Percentiles rank a stretch among this genome's conserved stretches.
phyloP scores from a whole-genome alignment of 2,329 filamentous ascomycete genomes.

The Simplicillium sp. region DNA sequence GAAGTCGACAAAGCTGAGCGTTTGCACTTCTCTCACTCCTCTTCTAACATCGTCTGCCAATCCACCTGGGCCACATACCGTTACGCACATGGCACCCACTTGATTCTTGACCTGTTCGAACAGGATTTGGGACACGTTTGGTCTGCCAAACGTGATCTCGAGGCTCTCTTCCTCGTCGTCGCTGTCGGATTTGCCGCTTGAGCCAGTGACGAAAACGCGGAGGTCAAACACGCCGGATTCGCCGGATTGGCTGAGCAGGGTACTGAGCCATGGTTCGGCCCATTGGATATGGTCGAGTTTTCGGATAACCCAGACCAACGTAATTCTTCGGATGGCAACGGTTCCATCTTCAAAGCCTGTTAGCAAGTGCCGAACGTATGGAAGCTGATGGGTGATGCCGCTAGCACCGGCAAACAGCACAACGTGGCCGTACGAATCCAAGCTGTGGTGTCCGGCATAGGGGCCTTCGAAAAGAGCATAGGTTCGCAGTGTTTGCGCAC shows the following conservation, averaged over 20 bases:
- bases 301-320: conserved; percentile 73
- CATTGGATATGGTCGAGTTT: conserved; percentile 73
- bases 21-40: conserved; percentile 55
- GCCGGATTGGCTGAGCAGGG: conserved; percentile 26
- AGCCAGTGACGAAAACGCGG: conserved; percentile 59
- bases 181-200: conserved; percentile 31
- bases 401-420: conserved; percentile 75
- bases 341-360: conserved; percentile 58
- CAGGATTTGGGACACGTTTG: conserved; percentile 64
- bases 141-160: conserved; percentile 75
- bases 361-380: conserved; percentile 65
- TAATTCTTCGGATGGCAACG: conserved; percentile 59
- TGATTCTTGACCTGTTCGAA: conserved; percentile 66
- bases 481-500: too few relatives aligned
- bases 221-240: conserved; percentile 64
- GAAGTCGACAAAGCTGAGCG: conserved; percentile 62
- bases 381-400: conserved; percentile 71
- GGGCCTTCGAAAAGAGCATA: conserved; percentile 63
- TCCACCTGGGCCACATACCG: conserved; percentile 64
- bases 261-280: conserved; percentile 73
- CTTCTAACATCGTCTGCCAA: conserved; percentile 66
- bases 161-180: conserved; percentile 74
- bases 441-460: conserved; percentile 61
- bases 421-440: conserved; percentile 69
- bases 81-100: conserved; percentile 63